These are phyloP conservation scores for Ramaria sp. DNA, from an alignment of 768 basidiomycete species.

Conservation along the genomic window DNA sequence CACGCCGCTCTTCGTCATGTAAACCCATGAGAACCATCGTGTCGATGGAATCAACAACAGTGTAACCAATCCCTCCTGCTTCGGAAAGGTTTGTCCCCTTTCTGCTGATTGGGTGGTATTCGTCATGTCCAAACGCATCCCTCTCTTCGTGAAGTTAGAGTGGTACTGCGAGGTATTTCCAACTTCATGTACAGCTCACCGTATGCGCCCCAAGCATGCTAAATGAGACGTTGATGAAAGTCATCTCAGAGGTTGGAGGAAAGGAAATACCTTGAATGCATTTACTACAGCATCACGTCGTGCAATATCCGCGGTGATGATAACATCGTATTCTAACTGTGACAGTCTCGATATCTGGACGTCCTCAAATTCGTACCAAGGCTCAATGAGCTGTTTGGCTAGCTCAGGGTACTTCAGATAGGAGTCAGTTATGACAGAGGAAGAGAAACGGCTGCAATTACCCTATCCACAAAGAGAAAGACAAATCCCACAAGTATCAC, in stretches of 20 bases:
- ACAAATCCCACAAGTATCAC: slow-evolving; percentile 2
- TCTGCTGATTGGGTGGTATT: slow-evolving; percentile 77
- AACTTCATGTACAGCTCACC: slow-evolving; percentile 33
- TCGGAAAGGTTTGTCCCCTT: slow-evolving; percentile 67
- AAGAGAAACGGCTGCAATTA: not conserved
- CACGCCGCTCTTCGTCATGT: slow-evolving; percentile 63
- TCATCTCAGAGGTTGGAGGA: not conserved
- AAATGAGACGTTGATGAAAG: slow-evolving; percentile 9
- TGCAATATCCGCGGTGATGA: slow-evolving; percentile 41
- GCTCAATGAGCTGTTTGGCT: not conserved
- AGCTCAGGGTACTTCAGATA: not conserved
- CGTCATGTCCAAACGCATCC: slow-evolving; percentile 86
- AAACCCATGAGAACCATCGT: slow-evolving; percentile 82
- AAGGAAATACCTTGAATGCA: slow-evolving; percentile 60
- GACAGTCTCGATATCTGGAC: not conserved
- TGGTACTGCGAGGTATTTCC: slow-evolving; percentile 11
- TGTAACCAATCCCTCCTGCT: slow-evolving; percentile 81
- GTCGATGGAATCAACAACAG: slow-evolving; percentile 81
- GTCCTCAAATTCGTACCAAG: slow-evolving; percentile 4
- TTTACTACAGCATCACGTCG: slow-evolving; percentile 62
- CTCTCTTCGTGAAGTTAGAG: slow-evolving; percentile 39
- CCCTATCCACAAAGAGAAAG: not conserved
- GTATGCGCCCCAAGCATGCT: slow-evolving; percentile 85
- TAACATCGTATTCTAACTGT: slow-evolving; percentile 5
- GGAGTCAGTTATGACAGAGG: not conserved